Base-by-base conservation (phyloP, 805 yeast species). In the Nakazawaea anatomiae region DNA sequence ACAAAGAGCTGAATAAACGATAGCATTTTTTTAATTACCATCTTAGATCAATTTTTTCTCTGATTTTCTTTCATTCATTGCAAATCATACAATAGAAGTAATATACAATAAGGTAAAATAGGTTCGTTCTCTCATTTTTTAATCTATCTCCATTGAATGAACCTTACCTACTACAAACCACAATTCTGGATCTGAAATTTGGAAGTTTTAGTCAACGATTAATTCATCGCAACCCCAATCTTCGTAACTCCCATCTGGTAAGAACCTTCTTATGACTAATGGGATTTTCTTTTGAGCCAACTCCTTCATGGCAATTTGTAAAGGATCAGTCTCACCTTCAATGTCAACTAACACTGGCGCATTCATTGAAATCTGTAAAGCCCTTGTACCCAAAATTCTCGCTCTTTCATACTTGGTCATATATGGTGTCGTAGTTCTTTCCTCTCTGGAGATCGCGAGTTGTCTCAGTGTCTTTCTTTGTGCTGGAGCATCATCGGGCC, bases 401-500 rank as follows among this genome's bases (percentile, higher is more conserved):
- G 99, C 99, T 60, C 97, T 81, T 75, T 94, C 99, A 68, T 94
- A 94, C 66, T 95, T 94, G 52, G 99, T 94, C 98, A 94, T 91
- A 67, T 92, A 94, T 49, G 99, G 99, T 5, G 99, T 94, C 11
- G 99, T 94, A 30, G 90, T 79, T 69, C 99, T 82, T 57, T 87
- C 74, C 27, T 89, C 96, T 59, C 80, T 88, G 52, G 97, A 87
- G 54, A 94, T 89, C 18, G 97, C 96, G 61, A 89, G 80, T 59
- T 87, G 94, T 58, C 77, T 83, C 55, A 80, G 74, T 6, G 92
- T 79, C 64, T 86, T 87, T 56, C 76, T 81, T 55, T 61, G 56
- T 52, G 61, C 60, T 52, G 61, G 63, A 50, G 55, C 57, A 42
- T 80, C 88, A 12, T 76, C 79, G 14, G 85, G 77, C 47, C 89